Evolutionary conservation across 768 basidiomycete species (phyloP).

Genomic region (Suillus subluteus): DNA sequence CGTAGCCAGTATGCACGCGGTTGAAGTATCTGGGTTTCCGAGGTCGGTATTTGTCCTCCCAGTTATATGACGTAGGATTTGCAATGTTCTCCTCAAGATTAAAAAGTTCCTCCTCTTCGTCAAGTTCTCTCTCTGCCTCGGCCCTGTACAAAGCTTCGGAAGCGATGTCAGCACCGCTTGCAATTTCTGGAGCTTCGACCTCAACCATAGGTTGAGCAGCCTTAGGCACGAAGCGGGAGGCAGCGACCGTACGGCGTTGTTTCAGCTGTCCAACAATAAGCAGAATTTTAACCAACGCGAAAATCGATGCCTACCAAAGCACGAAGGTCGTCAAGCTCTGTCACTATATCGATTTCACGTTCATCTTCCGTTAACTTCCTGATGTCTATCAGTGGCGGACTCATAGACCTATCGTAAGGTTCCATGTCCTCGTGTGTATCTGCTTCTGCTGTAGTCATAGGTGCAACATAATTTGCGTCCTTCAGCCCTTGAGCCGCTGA

Average conservation of each 20-base stretch:
- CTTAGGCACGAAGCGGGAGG: constrained; percentile 88
- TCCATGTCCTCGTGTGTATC: constrained; percentile 65
- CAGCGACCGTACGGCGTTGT: constrained; percentile 79
- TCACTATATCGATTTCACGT: constrained; percentile 76
- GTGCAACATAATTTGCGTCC: constrained; percentile 39
- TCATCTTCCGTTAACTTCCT: constrained; percentile 75
- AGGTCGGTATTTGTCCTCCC: constrained; percentile 98
- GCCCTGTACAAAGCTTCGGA: constrained; percentile 91
- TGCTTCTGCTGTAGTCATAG: constrained; percentile 39
- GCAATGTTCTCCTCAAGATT: constrained; percentile 89
- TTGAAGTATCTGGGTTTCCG: constrained; percentile 99
- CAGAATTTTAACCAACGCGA: constrained; percentile 6
- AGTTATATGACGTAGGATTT: constrained; percentile 87
- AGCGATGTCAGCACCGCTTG: constrained; percentile 73
- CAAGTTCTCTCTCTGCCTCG: constrained; percentile 89
- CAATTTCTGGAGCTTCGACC: constrained; percentile 54
- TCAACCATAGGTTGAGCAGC: constrained; percentile 63
- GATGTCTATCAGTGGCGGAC: constrained; percentile 75
- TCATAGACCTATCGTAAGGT: constrained; percentile 85
- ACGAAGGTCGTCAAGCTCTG: constrained; percentile 64
- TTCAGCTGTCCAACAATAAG: constrained; percentile 49
- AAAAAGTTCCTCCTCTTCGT: constrained; percentile 96
- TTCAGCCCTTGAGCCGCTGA: constrained; percentile 52
- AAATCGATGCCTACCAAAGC: constrained; percentile 54
- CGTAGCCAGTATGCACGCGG: constrained; percentile 97